Conservation (phyloP, 768 basidiomycete species). For the Trametes gibbosa region DNA sequence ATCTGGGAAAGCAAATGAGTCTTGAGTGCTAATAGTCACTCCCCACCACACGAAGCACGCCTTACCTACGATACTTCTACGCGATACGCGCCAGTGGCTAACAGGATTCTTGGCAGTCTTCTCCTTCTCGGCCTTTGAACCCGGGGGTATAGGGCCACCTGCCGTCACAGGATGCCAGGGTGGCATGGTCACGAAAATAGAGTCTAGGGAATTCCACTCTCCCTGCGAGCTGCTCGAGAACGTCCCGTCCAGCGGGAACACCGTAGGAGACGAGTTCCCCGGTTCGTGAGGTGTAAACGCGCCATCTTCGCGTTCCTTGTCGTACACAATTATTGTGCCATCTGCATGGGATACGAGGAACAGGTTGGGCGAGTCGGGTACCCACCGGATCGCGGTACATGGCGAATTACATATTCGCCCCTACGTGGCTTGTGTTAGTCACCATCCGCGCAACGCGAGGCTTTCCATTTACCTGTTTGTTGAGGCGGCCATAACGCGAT, state of each 20-base stretch:
- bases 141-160: constrained; percentile 32
- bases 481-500: constrained; percentile 79
- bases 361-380: constrained; percentile 73
- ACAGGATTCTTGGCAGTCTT: constrained; percentile 81
- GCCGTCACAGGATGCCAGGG: constrained; percentile 78
- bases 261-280: constrained; percentile 26
- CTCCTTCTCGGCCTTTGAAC: constrained; percentile 50
- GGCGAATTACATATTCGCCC: constrained; percentile 78
- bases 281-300: constrained; percentile 65
- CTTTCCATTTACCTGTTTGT: constrained; percentile 62
- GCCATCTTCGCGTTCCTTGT: constrained; percentile 89
- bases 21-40: too few relatives aligned
- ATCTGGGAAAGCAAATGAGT: constrained; percentile 43
- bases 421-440: constrained; percentile 31
- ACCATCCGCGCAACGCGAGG: neutral
- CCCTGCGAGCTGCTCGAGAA: constrained; percentile 33
- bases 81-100: constrained; percentile 83
- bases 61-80: constrained; percentile 70
- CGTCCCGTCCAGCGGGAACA: constrained; percentile 14
- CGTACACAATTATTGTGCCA: constrained; percentile 85
- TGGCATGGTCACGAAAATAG: constrained; percentile 76
- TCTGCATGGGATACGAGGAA: constrained; percentile 89
- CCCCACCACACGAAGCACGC: neutral
- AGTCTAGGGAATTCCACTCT: constrained; percentile 76
- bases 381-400: constrained; percentile 90